These are phyloP conservation scores for Fusarium sp. DNA, from an alignment of 2,329 filamentous ascomycete species.

Conservation along the genomic window DNA sequence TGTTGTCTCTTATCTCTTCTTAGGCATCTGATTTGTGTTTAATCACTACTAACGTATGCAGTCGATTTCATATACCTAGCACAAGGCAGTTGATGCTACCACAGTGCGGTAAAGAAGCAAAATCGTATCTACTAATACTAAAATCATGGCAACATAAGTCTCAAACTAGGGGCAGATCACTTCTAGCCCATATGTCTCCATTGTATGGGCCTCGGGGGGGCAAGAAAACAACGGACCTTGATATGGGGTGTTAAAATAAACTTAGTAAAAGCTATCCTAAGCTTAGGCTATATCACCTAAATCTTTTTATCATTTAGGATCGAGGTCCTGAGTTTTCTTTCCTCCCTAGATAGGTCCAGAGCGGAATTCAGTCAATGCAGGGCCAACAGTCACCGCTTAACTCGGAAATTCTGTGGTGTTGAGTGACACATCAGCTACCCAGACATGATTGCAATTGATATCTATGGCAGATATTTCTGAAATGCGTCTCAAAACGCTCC, in stretches of 20 bases:
- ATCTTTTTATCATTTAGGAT: no score
- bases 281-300: no score
- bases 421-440: background rate
- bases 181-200: background rate
- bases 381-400: no score
- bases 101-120: background rate
- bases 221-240: no score
- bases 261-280: no score
- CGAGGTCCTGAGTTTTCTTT: no score
- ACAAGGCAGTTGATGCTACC: background rate
- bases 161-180: background rate
- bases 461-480: background rate
- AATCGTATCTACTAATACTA: background rate
- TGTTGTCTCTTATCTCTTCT: background rate
- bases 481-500: background rate
- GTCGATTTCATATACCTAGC: background rate
- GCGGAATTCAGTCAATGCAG: background rate
- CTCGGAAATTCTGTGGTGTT: background rate
- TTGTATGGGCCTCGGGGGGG: background rate
- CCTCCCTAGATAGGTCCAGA: background rate
- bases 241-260: no score
- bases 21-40: no score
- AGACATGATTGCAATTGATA: background rate
- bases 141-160: background rate
- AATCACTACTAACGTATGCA: no score